Evolutionary conservation across 345 rosid species (phyloP).

Genomic region (Anacardium occidentale): DNA sequence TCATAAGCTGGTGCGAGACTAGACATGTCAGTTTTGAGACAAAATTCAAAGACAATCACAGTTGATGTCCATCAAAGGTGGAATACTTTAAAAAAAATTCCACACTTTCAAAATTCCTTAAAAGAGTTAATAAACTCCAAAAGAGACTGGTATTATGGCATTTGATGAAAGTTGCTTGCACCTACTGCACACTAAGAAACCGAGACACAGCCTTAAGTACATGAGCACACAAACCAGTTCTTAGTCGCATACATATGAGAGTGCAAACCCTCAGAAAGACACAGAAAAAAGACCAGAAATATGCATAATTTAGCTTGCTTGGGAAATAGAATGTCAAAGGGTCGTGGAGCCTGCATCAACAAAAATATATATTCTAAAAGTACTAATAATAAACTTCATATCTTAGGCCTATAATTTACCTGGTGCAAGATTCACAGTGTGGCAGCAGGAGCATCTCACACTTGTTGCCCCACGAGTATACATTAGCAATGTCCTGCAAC

Average conservation of each 20-base stretch:
- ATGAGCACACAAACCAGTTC: background rate
- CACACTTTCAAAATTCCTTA: background rate
- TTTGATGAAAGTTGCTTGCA: background rate
- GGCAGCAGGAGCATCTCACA: slow-evolving; percentile 98
- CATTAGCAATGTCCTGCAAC: slow-evolving; percentile 92
- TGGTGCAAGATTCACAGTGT: slow-evolving; percentile 72
- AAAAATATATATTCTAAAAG: background rate
- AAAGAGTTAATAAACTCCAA: background rate
- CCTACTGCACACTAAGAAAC: background rate
- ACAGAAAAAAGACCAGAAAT: background rate
- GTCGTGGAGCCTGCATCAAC: too few relatives aligned
- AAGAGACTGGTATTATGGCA: background rate
- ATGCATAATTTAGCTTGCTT: background rate
- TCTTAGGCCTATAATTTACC: slow-evolving; percentile 31
- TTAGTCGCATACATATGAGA: background rate
- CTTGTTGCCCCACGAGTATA: slow-evolving; percentile 77
- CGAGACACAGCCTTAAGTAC: background rate
- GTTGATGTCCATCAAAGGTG: background rate
- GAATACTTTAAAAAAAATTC: background rate
- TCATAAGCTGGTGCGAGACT: background rate
- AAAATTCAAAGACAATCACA: background rate
- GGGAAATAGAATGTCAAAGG: background rate
- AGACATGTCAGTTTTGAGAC: background rate
- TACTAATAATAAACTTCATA: background rate
- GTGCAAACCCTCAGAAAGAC: background rate